Conservation (phyloP, 2,329 filamentous ascomycete genomes). For the Sarocladium oryzae region DNA sequence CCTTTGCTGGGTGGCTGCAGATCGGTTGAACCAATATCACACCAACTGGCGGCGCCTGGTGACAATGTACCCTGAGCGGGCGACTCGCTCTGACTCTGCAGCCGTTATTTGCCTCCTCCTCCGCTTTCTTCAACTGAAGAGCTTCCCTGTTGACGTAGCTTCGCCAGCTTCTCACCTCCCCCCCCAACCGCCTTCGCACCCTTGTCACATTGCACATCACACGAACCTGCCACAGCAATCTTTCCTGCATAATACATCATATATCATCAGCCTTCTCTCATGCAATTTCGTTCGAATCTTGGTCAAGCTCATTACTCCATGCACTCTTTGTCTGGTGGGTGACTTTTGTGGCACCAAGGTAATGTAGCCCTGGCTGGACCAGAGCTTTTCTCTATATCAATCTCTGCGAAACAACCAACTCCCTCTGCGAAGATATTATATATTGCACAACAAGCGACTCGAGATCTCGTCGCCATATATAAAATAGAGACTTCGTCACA, state of each 20-base stretch:
- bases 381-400: background rate
- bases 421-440: background rate
- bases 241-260: background rate
- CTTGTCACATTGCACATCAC: background rate
- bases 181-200: background rate
- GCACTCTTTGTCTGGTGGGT: background rate
- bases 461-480: background rate
- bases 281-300: too few relatives aligned
- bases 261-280: too few relatives aligned
- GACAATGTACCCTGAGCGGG: slow-evolving; percentile 4
- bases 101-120: slow-evolving; percentile 1
- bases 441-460: too few relatives aligned
- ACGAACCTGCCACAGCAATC: background rate
- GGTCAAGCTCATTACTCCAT: background rate
- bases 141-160: background rate
- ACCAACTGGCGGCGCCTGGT: background rate
- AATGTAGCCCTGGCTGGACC: slow-evolving; percentile 4
- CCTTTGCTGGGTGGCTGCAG: background rate
- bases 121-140: background rate
- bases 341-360: background rate
- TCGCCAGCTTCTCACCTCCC: background rate
- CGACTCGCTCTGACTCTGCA: slow-evolving; percentile 1
- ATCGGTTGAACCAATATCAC: slow-evolving; percentile 8
- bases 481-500: slow-evolving; percentile 10
- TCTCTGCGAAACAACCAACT: slow-evolving; percentile 2